Conservation (phyloP, 441 rosid genomes). For the Adansonia rubrostipa region DNA sequence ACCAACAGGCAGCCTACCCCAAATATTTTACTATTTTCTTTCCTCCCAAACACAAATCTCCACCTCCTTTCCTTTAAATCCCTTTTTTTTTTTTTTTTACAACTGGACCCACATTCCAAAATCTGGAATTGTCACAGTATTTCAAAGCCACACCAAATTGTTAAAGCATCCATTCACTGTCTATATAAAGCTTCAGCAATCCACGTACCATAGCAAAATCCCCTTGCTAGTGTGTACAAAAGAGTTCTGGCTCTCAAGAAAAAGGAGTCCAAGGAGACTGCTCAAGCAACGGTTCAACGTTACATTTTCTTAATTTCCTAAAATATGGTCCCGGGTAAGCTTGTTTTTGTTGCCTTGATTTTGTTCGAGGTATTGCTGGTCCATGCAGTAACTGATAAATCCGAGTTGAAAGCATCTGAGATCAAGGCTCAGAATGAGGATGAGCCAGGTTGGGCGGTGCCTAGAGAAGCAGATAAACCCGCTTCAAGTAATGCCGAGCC, state of each 20-base stretch:
- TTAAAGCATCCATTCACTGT: background rate
- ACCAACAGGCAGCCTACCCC: background rate
- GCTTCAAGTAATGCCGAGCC: constrained; percentile 22
- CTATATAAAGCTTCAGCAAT: background rate
- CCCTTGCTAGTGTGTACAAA: background rate
- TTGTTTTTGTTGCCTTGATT: constrained; percentile 32
- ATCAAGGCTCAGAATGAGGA: constrained; percentile 21
- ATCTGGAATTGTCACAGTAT: background rate
- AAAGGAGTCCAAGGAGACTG: background rate
- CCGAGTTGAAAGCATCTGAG: constrained; percentile 28
- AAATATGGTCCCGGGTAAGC: constrained; percentile 23
- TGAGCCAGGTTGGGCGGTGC: constrained; percentile 13
- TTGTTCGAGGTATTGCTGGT: constrained; percentile 37
- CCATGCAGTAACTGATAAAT: constrained; percentile 39
- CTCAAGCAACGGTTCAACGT: background rate
- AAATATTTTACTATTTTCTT: background rate
- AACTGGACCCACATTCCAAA: background rate
- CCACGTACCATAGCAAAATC: background rate
- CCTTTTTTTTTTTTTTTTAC: background rate
- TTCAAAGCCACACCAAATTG: constrained; percentile 4
- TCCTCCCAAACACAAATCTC: too few species aligned
- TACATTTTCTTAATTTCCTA: background rate
- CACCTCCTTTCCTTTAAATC: background rate
- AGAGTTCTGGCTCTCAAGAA: background rate
- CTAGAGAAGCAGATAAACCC: constrained; percentile 27